Evolutionary conservation across 768 basidiomycete genomes (phyloP), one percentile per base, ranked within the genome.

Genomic region (Nidularia pulvinata): DNA sequence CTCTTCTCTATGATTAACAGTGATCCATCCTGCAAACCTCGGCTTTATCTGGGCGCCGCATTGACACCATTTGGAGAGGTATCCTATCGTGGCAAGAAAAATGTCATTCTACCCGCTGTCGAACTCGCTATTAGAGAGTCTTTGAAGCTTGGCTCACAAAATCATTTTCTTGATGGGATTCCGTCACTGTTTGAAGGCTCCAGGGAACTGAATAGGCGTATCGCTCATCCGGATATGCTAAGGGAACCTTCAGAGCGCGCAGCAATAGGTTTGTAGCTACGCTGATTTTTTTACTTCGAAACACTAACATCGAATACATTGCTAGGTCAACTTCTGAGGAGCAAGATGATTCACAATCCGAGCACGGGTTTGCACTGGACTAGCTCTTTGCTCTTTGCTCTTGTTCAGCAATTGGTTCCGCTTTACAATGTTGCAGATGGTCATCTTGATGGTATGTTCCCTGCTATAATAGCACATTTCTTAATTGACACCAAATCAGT

Each of bases 51-150:
- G 33, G 89, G 91, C 0, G 79, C 88, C 5, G 80, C 84, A 5
- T 72, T 95, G n/a, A 82, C 84, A 2, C 93, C 95, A 0, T 93
- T 85, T 55, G 65, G 75, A 22, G 76, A 72, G 4, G 65, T 88
- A 13, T 81, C 78, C 3, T 90, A 85, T 61, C 62, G 57, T 13
- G 85, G 89, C 57, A 73, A 76, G 55, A 94, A 92, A 67, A 82
- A 84, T 46, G 91, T 83, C 59, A 62, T 65, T 0, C 72, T 80
- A 7, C 74, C 79, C 6, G 81, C 84, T 1, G 78, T 87, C 5
- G 86, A 90, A 51, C 82, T 83, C 33, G 85, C 87, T 32, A 79
- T 98, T 34, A 81, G 89, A 47, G 91, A 96, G 46, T 90, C 91
- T 5, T 69, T 97, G 54, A 98, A 95, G 66, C 77, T 93, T 30